Conservation (phyloP, 257 asterid genomes). For the Nyctanthes arbortristis region DNA sequence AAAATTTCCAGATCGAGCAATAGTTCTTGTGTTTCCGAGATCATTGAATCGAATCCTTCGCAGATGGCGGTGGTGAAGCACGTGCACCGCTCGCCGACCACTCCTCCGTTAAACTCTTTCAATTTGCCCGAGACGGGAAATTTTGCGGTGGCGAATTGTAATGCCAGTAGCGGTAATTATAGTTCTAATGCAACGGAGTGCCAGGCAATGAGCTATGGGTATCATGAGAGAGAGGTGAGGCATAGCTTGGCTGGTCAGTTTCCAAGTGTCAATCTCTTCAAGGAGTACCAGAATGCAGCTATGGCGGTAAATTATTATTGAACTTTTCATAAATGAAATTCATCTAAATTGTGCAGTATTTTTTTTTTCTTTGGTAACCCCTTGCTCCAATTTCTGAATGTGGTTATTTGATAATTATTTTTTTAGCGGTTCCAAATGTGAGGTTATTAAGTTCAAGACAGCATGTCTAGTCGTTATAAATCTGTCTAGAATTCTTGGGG, state of each 20-base stretch:
- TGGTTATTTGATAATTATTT: background rate
- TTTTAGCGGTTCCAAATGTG: background rate
- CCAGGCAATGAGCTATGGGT: conserved; percentile 36
- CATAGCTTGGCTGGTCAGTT: conserved; percentile 87
- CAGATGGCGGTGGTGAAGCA: conserved; percentile 70
- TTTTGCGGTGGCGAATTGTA: conserved; percentile 22
- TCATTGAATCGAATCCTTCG: conserved; percentile 37
- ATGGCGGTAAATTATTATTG: conserved; percentile 68
- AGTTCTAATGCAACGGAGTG: conserved; percentile 41
- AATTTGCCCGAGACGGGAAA: conserved; percentile 34
- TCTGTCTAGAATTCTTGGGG: background rate
- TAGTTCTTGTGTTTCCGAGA: conserved; percentile 32
- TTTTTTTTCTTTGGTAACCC: background rate
- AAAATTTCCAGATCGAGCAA: conserved; percentile 42
- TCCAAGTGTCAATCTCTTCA: conserved; percentile 85
- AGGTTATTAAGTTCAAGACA: background rate
- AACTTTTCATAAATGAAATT: background rate
- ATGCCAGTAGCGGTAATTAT: background rate
- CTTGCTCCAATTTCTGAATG: conserved; percentile 1
- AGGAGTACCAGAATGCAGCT: conserved; percentile 94
- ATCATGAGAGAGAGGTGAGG: conserved; percentile 37
- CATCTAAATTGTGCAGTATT: background rate
- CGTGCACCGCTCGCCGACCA: conserved; percentile 45
- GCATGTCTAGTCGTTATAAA: background rate
- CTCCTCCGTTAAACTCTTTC: conserved; percentile 35